Evolutionary conservation across 2,329 filamentous ascomycete genomes (phyloP), one percentile per base, ranked within the genome.

Genomic region (Drechslera avenae): DNA sequence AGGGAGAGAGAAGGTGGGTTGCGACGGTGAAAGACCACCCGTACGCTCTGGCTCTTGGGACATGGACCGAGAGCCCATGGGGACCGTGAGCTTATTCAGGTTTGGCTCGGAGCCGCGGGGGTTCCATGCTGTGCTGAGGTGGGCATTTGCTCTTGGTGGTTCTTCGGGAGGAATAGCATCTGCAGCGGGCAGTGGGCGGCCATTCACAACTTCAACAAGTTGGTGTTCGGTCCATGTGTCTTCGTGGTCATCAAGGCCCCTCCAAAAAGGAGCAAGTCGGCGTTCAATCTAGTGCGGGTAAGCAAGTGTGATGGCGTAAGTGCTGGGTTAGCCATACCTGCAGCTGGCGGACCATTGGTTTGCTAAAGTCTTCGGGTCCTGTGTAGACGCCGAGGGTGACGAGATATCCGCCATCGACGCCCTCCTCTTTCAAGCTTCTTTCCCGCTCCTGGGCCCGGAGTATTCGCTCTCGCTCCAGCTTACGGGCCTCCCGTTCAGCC

Each of bases 371-470:
- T 75, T 99, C 94, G 0, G 86, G 79, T 0, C 93, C 92, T 17
- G 90, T 93, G 69, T 99, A 99, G 41, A 92, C 90, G 30, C 94
- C 94, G 69, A 96, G 84, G 0, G 94, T 99, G 26, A 99, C 94
- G 39, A 99, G 78, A 76, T 87, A 99, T 17, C 94, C 94, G 16
- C 94, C 94, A 73, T 99, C 94, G 3, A 97, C 89, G 72, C 92
- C 86, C 71, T 99, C 94, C 64, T 97, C 92, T 57, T 81, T 86
- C 77, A 97, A 86, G 68, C 94, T 99, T 59, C 89, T 83, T 73
- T 96, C 92, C 39, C 94, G 85, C 72, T 99, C 94, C 72, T 91
- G 91, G 35, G 88, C 76, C 50, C 94, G 82, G 31, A 84, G 81
- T 13, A 83, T 78, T 37, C 90, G 86, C 73, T 97, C 93, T 66